These are phyloP conservation scores for Cyclotella choctawhatcheeana DNA, from an alignment of 108 stramenopile species.

Conservation along the genomic window DNA sequence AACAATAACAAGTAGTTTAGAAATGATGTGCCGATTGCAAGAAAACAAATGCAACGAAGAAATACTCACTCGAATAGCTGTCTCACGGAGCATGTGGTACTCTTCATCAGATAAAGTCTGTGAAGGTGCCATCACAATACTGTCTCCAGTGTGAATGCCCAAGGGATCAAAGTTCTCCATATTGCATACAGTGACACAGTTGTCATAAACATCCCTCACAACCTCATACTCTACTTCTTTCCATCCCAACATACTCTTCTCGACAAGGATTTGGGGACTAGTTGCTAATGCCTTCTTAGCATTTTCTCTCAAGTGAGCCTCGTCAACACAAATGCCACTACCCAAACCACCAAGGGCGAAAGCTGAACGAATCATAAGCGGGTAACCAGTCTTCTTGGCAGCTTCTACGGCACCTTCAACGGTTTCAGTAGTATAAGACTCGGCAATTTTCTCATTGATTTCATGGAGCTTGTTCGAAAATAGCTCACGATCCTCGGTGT, in stretches of 20 bases:
- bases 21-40: no score
- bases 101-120: constrained; percentile 97
- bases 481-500: constrained; percentile 98
- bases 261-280: constrained; percentile 95
- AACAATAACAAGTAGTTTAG: no score
- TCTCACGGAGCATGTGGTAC: constrained; percentile 98
- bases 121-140: constrained; percentile 98
- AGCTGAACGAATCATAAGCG: constrained; percentile 97
- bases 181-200: constrained; percentile 99
- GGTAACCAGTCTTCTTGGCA: constrained; percentile 94
- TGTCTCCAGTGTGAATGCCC: constrained; percentile 98
- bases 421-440: constrained; percentile 80
- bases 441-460: constrained; percentile 97
- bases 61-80: constrained; percentile 83
- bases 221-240: constrained; percentile 99
- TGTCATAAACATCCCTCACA: constrained; percentile 85
- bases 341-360: constrained; percentile 98
- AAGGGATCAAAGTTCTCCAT: constrained; percentile 99
- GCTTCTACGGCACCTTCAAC: constrained; percentile 87
- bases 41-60: no score
- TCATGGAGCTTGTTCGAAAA: constrained; percentile 93
- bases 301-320: constrained; percentile 84
- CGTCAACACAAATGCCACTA: constrained; percentile 93
- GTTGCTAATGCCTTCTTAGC: constrained; percentile 88
- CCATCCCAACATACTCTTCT: constrained; percentile 97